Percentiles rank a stretch among this genome's conserved stretches.
phyloP scores from a whole-genome alignment of 192 early-diverging fungal genomes.

The Funneliformis mosseae region DNA sequence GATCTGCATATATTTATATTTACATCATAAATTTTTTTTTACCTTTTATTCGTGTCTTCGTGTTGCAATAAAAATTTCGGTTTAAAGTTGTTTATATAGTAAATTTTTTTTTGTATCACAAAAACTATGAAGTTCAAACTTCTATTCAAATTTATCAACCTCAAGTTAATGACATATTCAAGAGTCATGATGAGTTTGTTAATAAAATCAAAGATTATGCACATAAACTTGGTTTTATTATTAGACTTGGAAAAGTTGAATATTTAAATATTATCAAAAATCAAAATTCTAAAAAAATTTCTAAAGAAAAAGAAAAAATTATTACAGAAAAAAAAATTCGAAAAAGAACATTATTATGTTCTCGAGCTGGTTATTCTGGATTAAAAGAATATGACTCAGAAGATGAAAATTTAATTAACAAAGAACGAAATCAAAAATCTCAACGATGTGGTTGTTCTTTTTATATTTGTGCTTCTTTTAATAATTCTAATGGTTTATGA shows the following conservation, averaged over 20 bases:
- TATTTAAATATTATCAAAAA: neutral
- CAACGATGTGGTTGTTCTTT: neutral
- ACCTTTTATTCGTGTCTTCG: too few species aligned
- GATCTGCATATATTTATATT: too few species aligned
- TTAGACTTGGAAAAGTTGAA: neutral
- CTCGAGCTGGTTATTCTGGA: neutral
- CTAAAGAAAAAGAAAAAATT: neutral
- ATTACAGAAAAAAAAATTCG: neutral
- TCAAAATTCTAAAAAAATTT: too few species aligned
- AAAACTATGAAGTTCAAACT: too few species aligned
- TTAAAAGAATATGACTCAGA: neutral
- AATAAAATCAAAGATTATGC: too few species aligned
- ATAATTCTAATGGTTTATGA: too few species aligned
- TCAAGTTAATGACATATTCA: neutral
- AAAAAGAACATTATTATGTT: constrained; percentile 7
- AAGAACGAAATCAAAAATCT: too few species aligned
- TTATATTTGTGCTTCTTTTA: neutral
- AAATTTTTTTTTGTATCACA: too few species aligned
- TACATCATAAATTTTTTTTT: too few species aligned
- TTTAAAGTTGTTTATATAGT: too few species aligned
- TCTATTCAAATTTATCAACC: too few species aligned
- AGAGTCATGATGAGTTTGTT: constrained; percentile 8
- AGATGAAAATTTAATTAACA: neutral
- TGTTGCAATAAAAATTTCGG: too few species aligned
- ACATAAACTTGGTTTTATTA: neutral